Evolutionary conservation across 768 basidiomycete genomes (phyloP), one percentile per base, ranked within the genome.

Genomic region (Tylopilus intermedius): DNA sequence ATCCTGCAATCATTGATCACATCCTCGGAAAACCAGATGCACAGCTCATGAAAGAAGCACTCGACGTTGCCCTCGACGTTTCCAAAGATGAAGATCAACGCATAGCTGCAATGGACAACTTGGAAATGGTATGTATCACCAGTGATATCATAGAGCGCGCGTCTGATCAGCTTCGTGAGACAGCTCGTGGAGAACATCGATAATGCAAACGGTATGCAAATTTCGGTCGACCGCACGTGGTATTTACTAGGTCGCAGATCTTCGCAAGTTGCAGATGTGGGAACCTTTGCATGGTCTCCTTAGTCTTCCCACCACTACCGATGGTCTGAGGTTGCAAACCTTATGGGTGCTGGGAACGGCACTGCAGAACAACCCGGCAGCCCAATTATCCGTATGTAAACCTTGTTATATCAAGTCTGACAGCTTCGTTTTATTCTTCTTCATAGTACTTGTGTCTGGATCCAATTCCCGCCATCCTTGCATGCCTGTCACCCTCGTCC

Each of bases 261-360:
- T 94, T 4, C 77, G 79, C 53, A 84, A 82, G 54, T 66, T 94
- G 53, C 76, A 80, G 41, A 80, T 95, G 68, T 94, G 92, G 93
- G 78, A 78, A 51, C 84, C 88, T 0, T 62, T 94, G 1, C 82
- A 91, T 39, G 63, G 67, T 7, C 74, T 94, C n/a, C 64, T 90
- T 35, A 76, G 73, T 8, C 74, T 79, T 4, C 67, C 80, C 7
- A 65, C 72, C 0, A 77, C 82, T 2, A 76, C 85, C 0, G 76
- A 80, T n/a, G 73, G 72, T 26, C 76, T 94, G 24, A 83, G 80
- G 60, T 71, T 76, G 54, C 83, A 88, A 54, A 79, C 82, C 0
- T 70, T 94, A 9, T 95, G 93, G 93, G 83, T 94, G 0, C 77
- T 90, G 24, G 93, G 93, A 6, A 95, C 93, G 0, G 90, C 93